Evolutionary conservation across 192 early-diverging fungal genomes (phyloP).

Genomic region (Allomyces javanicus): DNA sequence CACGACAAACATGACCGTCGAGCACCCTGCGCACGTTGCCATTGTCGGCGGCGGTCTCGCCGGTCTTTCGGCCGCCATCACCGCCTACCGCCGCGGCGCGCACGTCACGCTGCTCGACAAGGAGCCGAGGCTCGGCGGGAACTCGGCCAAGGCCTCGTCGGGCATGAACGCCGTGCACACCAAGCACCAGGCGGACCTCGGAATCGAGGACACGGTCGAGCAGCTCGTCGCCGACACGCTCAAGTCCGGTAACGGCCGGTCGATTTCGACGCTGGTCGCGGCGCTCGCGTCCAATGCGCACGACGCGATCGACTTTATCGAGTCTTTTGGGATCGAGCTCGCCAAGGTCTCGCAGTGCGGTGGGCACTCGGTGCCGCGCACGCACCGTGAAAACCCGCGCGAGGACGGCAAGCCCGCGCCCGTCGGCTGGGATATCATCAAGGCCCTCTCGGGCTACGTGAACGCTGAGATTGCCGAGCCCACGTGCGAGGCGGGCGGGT

Average conservation of each 20-base stretch:
- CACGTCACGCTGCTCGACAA: slow-evolving; percentile 71
- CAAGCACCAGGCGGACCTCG: slow-evolving; percentile 46
- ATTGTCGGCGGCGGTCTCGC: slow-evolving; percentile 80
- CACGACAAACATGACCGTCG: too few species aligned
- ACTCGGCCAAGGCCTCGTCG: slow-evolving; percentile 94
- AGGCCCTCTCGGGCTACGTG: neutral
- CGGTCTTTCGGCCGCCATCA: slow-evolving; percentile 73
- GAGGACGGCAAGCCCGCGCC: slow-evolving; percentile 23
- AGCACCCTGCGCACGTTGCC: neutral
- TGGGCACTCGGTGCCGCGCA: slow-evolving; percentile 83
- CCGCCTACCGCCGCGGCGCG: slow-evolving; percentile 60
- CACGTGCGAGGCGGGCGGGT: neutral
- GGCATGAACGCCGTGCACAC: slow-evolving; percentile 93
- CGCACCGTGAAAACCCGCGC: slow-evolving; percentile 62
- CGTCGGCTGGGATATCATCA: slow-evolving; percentile 15
- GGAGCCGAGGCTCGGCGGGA: slow-evolving; percentile 76
- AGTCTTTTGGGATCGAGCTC: slow-evolving; percentile 72
- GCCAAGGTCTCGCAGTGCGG: slow-evolving; percentile 73
- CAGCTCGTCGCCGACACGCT: slow-evolving; percentile 75
- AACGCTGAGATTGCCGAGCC: neutral
- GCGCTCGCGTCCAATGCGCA: slow-evolving; percentile 71
- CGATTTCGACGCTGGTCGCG: slow-evolving; percentile 57
- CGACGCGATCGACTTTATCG: slow-evolving; percentile 80
- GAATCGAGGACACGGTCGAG: slow-evolving; percentile 60
- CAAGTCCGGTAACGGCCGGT: slow-evolving; percentile 62